Evolutionary conservation across 2,329 filamentous ascomycete genomes (phyloP).

Genomic region (Sarocladium kiliense): DNA sequence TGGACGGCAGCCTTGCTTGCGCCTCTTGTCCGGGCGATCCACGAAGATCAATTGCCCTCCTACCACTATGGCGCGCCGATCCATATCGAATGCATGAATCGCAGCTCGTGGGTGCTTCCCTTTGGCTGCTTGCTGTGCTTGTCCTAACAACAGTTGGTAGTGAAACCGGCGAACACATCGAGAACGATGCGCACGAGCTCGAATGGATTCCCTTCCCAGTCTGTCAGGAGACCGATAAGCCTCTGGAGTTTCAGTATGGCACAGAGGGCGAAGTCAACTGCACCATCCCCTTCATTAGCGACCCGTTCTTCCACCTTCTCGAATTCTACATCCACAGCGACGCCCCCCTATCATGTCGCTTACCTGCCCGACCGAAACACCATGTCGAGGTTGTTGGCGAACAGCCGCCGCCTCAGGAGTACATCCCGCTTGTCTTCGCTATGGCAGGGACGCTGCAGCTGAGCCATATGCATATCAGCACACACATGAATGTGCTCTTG

Average conservation of each 20-base stretch:
- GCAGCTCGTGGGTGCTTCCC: conserved; percentile 56
- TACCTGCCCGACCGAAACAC: conserved; percentile 68
- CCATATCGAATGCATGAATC: conserved; percentile 67
- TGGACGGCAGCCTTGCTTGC: conserved; percentile 19
- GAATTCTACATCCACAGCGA: conserved; percentile 99
- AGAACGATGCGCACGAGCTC: conserved; percentile 73
- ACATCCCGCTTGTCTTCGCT: conserved; percentile 83
- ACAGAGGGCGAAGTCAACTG: conserved; percentile 77
- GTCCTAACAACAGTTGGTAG: too few relatives aligned
- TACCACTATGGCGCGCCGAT: conserved; percentile 65
- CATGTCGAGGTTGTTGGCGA: conserved; percentile 52
- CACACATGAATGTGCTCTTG: conserved; percentile 82
- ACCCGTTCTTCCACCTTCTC: conserved; percentile 81
- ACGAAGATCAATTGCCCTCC: conserved; percentile 46
- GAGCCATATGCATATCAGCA: conserved; percentile 85
- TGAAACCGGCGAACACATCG: conserved; percentile 86
- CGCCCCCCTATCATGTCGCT: conserved; percentile 84
- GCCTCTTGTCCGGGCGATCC: conserved; percentile 21
- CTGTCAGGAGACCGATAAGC: conserved; percentile 80
- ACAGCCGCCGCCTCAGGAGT: conserved; percentile 47
- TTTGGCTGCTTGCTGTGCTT: too few relatives aligned
- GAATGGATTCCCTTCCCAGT: conserved; percentile 87
- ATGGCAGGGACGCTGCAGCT: conserved; percentile 83
- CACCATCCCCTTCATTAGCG: conserved; percentile 70
- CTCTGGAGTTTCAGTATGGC: conserved; percentile 84